Evolutionary conservation across 306 rosid species (phyloP).

Genomic region (Ammopiptanthus mongolicus): DNA sequence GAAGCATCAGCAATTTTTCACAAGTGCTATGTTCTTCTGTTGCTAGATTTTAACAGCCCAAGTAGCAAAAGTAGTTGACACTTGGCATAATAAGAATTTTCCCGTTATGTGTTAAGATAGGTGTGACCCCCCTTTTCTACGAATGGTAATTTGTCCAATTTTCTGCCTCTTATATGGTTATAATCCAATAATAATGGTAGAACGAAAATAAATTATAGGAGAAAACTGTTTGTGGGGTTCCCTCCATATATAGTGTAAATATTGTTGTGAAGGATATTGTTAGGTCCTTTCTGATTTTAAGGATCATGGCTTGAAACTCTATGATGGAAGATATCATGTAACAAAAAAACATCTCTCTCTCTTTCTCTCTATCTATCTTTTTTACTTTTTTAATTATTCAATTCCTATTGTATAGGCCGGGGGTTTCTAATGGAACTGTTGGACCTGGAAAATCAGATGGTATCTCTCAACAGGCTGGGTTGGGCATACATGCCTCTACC

Average conservation of each 20-base stretch:
- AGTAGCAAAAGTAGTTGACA: neutral
- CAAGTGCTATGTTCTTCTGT: neutral
- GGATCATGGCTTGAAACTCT: constrained; percentile 3
- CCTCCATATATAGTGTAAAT: neutral
- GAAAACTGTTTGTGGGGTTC: neutral
- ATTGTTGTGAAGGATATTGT: constrained; percentile 12
- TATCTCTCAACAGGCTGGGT: constrained; percentile 65
- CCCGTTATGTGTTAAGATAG: neutral
- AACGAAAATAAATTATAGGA: neutral
- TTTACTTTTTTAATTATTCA: neutral
- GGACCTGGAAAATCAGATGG: constrained; percentile 80
- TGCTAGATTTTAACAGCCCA: neutral
- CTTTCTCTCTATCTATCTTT: neutral
- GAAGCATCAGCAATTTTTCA: neutral
- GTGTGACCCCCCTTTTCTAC: neutral
- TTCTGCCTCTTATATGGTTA: constrained; percentile 1
- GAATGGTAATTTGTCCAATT: neutral
- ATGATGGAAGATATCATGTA: constrained; percentile 4
- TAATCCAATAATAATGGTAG: neutral
- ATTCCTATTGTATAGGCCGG: constrained; percentile 48
- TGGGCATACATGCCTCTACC: constrained; percentile 74
- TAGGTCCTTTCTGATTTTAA: constrained; percentile 23
- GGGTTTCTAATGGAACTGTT: constrained; percentile 66
- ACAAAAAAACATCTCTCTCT: neutral
- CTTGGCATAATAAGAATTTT: neutral